Base-by-base conservation (phyloP, 495 filamentous ascomycete genomes). In the Cladorrhinum samala region DNA sequence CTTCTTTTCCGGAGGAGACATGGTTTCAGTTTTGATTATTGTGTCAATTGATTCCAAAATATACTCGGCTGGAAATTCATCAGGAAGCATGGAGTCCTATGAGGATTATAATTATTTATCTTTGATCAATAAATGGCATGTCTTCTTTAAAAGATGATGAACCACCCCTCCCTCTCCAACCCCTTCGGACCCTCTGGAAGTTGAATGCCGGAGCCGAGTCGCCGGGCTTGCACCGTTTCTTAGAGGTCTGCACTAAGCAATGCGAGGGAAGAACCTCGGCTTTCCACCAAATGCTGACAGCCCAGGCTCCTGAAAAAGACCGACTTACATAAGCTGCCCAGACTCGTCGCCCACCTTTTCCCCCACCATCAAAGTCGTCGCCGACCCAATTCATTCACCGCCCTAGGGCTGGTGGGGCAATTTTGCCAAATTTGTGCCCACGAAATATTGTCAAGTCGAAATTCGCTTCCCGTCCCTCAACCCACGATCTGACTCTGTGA, bases 371-470 rank as follows among this genome's bases (percentile, higher is more conserved):
- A n/a, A n/a, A 25, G 52, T 54, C 41, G 44, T 53, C 49, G 39
- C 55, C 56, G 19, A 38, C 54, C 52, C 52, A 63, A 57, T 53
- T 59, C 54, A 39, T 57, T 55, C 53, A 62, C 61, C 59, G 49
- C 17, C 45, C 68, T 68, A 68, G 65, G 65, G 65, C 57, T 71
- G 42, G 66, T 61, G 58, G 59, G 56, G 60, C 60, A 44, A 55
- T 64, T 62, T 62, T 62, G 56, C 21, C 53, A 53, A 66, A 61
- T 63, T 67, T 58, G 33, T 52, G 56, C 68, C 50, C 67, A 68
- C 68, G 44, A 66, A 68, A 67, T 52, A 55, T 62, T 59, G 33
- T 27, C 37, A 47, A 43, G 61, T 58, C 50, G 52, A 64, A 61
- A 65, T 63, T 58, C 55, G 37, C 46, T 53, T 49, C 55, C 49